phyloP scores from a whole-genome alignment of 2,329 filamentous ascomycete species.

The Cladosporium phlei region DNA sequence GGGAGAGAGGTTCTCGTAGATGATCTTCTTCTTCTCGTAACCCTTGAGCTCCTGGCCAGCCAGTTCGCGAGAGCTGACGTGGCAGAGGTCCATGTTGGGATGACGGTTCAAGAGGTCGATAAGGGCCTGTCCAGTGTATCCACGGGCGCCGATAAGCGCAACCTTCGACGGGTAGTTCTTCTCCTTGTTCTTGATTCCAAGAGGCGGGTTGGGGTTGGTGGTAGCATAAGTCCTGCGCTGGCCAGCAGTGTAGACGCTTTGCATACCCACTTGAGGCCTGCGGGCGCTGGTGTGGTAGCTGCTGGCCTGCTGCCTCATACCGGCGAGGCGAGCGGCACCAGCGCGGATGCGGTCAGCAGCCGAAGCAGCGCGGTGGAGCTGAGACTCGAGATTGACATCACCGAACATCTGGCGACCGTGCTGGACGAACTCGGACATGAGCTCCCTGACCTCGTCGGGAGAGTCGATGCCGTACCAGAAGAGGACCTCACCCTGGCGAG shows the following conservation, averaged over 20 bases:
- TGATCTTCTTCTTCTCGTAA: constrained; percentile 86
- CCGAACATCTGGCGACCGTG: constrained; percentile 83
- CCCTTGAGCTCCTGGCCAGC: constrained; percentile 80
- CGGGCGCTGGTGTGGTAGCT: constrained; percentile 60
- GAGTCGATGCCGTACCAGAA: constrained; percentile 94
- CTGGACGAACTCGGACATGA: constrained; percentile 80
- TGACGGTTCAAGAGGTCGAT: constrained; percentile 83
- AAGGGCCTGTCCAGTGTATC: constrained; percentile 89
- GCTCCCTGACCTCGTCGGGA: constrained; percentile 71
- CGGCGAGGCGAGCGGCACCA: constrained; percentile 38
- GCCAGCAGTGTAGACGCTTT: constrained; percentile 1
- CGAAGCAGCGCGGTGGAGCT: constrained; percentile 71
- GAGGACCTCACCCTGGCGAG: constrained; percentile 72
- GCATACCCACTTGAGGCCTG: constrained; percentile 8
- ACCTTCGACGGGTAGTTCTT: constrained; percentile 74
- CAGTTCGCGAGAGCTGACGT: constrained; percentile 91
- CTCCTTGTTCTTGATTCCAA: constrained; percentile 81
- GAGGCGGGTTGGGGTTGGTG: constrained; percentile 84
- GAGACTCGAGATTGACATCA: constrained; percentile 81
- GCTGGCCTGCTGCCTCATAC: constrained; percentile 54
- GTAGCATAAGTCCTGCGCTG: constrained; percentile 48
- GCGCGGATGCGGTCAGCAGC: constrained; percentile 59
- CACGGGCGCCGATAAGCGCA: constrained; percentile 83
- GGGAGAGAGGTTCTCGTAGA: constrained; percentile 81
- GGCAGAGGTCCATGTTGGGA: constrained; percentile 80